Evolutionary conservation across 2,329 filamentous ascomycete species (phyloP).

Genomic region (Trichoderma citrinoviride): DNA sequence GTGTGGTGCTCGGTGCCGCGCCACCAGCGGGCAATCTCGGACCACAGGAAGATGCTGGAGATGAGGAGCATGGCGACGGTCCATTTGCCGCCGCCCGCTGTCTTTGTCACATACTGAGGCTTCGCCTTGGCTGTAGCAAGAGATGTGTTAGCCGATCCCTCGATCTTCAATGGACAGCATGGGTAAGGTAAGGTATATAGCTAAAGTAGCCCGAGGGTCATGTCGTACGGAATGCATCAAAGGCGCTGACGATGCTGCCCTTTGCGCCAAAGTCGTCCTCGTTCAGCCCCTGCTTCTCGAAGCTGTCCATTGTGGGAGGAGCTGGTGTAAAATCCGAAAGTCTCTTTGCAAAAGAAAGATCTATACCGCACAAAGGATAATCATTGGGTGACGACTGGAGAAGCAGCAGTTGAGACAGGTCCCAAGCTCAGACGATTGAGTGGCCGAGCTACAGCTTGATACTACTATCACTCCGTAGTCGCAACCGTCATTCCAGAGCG

Average conservation of each 20-base stretch:
- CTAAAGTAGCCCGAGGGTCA: neutral
- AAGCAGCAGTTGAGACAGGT: neutral
- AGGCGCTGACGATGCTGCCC: conserved; percentile 72
- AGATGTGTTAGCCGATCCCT: conserved; percentile 21
- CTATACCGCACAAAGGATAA: neutral
- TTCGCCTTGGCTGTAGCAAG: conserved; percentile 80
- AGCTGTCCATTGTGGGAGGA: conserved; percentile 72
- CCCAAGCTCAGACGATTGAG: neutral
- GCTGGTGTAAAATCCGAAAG: neutral
- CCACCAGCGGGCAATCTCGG: conserved; percentile 81
- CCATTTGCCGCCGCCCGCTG: conserved; percentile 87
- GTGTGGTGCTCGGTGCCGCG: conserved; percentile 79
- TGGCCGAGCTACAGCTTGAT: neutral
- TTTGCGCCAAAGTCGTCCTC: conserved; percentile 80
- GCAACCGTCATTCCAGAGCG: conserved; percentile 8
- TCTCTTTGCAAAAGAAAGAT: too few relatives aligned
- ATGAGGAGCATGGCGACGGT: conserved; percentile 77
- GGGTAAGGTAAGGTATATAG: neutral
- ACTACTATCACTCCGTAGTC: neutral
- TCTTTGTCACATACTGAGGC: conserved; percentile 82
- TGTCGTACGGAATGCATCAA: conserved; percentile 90
- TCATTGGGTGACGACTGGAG: neutral
- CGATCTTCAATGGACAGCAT: neutral
- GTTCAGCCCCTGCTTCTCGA: conserved; percentile 62
- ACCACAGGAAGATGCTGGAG: conserved; percentile 71